Conservation (phyloP, 768 basidiomycete genomes). For the Trametes meyenii region DNA sequence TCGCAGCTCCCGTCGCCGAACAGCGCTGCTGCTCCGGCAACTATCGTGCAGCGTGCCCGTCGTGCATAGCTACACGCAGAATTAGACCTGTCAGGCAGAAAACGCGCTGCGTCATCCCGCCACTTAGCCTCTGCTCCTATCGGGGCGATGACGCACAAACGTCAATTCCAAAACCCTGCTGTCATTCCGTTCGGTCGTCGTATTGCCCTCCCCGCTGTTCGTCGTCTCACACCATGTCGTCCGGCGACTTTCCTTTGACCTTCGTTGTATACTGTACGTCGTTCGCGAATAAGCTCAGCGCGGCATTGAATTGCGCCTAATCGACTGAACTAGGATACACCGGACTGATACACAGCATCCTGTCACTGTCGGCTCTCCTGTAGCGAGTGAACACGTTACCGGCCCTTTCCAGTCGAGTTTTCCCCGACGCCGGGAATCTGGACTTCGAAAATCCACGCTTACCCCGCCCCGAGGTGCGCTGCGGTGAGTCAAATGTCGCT, state of each 20-base stretch:
- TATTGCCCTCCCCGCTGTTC: neutral
- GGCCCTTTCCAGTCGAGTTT: neutral
- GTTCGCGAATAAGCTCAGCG: slow-evolving; percentile 12
- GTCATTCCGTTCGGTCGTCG: neutral
- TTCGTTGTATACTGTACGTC: neutral
- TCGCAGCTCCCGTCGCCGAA: neutral
- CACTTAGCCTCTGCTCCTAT: neutral
- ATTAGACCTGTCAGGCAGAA: neutral
- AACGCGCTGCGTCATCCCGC: slow-evolving; percentile 8
- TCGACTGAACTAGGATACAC: slow-evolving; percentile 6
- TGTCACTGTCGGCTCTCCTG: slow-evolving; percentile 1
- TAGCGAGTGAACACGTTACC: neutral
- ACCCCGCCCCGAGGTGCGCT: neutral
- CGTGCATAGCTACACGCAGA: neutral
- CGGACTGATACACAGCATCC: slow-evolving; percentile 11
- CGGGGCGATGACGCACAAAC: neutral
- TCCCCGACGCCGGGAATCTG: slow-evolving; percentile 9
- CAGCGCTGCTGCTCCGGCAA: neutral
- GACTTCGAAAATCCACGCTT: neutral
- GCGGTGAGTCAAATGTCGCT: slow-evolving; percentile 6
- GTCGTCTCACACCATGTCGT: neutral
- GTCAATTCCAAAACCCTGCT: neutral
- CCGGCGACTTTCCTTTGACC: slow-evolving; percentile 3
- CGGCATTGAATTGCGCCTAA: slow-evolving; percentile 23
- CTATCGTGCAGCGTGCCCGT: neutral